Base-by-base conservation (phyloP, 306 rosid genomes). In the Gynostemma pentaphyllum region DNA sequence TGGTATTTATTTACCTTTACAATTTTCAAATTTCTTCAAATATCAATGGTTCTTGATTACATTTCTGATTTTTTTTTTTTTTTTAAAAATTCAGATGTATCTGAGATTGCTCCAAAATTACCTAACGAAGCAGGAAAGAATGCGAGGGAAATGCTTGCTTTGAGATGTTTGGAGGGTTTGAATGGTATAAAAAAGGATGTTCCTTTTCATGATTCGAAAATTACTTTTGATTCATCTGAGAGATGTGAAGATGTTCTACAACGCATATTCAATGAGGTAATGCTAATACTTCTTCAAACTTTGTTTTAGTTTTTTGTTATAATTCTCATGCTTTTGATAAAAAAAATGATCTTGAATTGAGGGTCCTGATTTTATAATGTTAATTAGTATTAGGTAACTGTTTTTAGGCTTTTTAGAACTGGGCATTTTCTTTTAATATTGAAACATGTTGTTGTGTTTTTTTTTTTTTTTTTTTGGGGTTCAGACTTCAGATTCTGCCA, bases 81-180 rank as follows among this genome's bases (percentile, higher is more conserved):
- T 66, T 28, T 72, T 70, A 63, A n/a, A n/a, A n/a, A n/a, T n/a
- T n/a, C 62, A 87, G 97, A 66, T 69, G 66, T 85, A 64, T 39
- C 84, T 56, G 60, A 79, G 51, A 41, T 45, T 7, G 86, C 81
- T 42, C 80, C 88, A 30, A 65, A 77, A 18, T 61, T 27, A 62
- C 77, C 50, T 5, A 71, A 71, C 59, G 76, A 66, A 29, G 54
- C 62, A 39, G 62, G 80, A 19, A 69, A 74, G 45, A 82, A 61
- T 48, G 69, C 78, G 5, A 82, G 55, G 70, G 96, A 91, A 69
- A 62, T 77, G 72, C 45, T 91, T 73, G 83, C 97, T 53, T 19
- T 79, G 44, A 83, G 78, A 78, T 91, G 89, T 63, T 82, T 91
- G 85, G 98, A 79, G 76, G 72, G 62, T 47, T 32, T 87, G 42